Conservation (phyloP, 106 monocot species). For the Acorus calamus region DNA sequence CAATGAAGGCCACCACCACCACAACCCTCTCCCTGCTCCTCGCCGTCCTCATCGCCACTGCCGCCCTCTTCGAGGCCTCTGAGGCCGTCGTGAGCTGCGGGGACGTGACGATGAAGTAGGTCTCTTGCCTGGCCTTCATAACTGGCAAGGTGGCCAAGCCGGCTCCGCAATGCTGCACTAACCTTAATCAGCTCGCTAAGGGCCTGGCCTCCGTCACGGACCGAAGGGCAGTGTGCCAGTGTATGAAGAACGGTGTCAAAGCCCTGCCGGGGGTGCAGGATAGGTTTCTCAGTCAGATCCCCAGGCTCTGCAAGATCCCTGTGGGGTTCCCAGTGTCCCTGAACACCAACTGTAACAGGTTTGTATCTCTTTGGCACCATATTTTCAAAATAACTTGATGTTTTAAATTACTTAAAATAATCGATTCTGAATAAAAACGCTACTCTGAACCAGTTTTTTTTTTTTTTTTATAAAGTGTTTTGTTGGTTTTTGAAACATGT, state of each 20-base stretch:
- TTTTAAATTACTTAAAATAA: no score
- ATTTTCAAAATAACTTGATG: no score
- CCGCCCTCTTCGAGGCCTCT: slow-evolving; percentile 4
- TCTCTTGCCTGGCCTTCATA: slow-evolving; percentile 14
- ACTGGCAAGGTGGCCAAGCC: slow-evolving; percentile 17
- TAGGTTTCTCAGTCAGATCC: slow-evolving; percentile 12
- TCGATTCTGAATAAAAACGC: no score
- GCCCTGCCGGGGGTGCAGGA: slow-evolving; percentile 28
- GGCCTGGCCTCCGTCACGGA: slow-evolving; percentile 9
- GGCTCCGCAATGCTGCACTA: slow-evolving; percentile 10
- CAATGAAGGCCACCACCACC: slow-evolving; percentile 1
- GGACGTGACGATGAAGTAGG: slow-evolving; percentile 11
- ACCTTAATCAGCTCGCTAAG: slow-evolving; percentile 21
- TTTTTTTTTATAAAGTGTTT: no score
- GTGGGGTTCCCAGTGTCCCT: slow-evolving; percentile 27
- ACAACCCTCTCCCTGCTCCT: slow-evolving; percentile 4
- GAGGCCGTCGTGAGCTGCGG: slow-evolving; percentile 21
- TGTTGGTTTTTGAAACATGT: no score
- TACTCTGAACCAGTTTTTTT: no score
- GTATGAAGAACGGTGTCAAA: slow-evolving; percentile 20
- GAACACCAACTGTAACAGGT: slow-evolving; percentile 29
- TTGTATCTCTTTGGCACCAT: not conserved
- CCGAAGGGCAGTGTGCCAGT: slow-evolving; percentile 24
- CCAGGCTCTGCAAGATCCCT: slow-evolving; percentile 12
- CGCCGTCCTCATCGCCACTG: slow-evolving; percentile 8